phyloP scores from a whole-genome alignment of 495 filamentous ascomycete genomes.

The Sporormia fimetaria region DNA sequence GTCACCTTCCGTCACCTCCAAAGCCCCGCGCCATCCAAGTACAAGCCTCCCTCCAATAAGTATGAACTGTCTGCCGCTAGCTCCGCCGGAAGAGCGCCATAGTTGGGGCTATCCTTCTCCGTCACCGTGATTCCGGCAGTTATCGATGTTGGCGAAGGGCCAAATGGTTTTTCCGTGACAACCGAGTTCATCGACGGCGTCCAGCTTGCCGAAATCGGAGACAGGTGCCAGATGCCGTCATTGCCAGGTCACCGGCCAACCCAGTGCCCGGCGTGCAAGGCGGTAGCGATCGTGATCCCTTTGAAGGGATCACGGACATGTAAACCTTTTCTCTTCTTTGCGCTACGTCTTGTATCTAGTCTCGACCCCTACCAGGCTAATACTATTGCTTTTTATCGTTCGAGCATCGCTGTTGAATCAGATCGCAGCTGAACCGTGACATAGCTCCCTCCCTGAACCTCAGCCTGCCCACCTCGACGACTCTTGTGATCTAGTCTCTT shows the following conservation, averaged over 20 bases:
- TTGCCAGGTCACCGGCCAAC: too few species aligned
- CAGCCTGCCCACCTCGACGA: too few species aligned
- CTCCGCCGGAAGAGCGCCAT: slow-evolving; percentile 11
- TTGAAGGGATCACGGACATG: slow-evolving; percentile 1
- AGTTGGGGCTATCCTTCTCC: slow-evolving; percentile 11
- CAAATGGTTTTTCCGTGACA: too few species aligned
- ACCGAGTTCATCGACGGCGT: too few species aligned
- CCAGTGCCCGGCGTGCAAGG: too few species aligned
- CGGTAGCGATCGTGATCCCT: slow-evolving; percentile 1
- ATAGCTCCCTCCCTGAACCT: background rate
- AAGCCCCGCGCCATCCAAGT: slow-evolving; percentile 13
- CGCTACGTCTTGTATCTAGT: slow-evolving; percentile 4
- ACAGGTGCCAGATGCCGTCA: too few species aligned
- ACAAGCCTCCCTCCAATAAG: slow-evolving; percentile 9
- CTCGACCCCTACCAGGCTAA: slow-evolving; percentile 1
- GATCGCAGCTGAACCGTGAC: slow-evolving; percentile 2
- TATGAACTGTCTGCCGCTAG: slow-evolving; percentile 13
- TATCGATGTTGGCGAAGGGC: too few species aligned
- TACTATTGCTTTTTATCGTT: background rate
- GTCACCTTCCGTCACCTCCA: slow-evolving; percentile 13
- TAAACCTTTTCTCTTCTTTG: slow-evolving; percentile 3
- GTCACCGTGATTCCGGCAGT: slow-evolving; percentile 7
- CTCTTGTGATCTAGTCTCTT: too few species aligned
- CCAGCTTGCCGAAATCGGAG: too few species aligned
- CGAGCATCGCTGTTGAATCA: slow-evolving; percentile 3